Evolutionary conservation across 176 grass and related monocot species (phyloP).

Genomic region (Guadua angustifolia): DNA sequence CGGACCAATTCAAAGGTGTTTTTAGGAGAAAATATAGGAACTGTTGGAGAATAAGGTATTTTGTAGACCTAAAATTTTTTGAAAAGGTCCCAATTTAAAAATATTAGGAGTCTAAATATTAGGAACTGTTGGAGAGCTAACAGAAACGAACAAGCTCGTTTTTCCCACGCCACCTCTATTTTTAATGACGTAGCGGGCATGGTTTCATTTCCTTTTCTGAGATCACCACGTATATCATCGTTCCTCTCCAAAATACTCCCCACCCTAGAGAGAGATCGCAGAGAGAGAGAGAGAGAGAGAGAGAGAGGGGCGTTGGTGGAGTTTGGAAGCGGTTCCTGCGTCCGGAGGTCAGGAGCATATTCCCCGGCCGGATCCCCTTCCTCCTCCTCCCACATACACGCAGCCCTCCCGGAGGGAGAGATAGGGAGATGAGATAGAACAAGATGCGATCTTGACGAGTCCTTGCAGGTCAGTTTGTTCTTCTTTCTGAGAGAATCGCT

Average conservation of each 20-base stretch:
- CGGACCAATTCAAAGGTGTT: too few relatives aligned
- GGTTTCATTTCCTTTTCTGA: neutral
- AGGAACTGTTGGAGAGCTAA: too few relatives aligned
- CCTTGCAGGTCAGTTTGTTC: conserved; percentile 42
- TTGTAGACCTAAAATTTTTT: too few relatives aligned
- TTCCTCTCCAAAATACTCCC: conserved; percentile 23
- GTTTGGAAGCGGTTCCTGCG: conserved; percentile 16
- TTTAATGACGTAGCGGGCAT: neutral
- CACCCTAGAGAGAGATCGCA: neutral
- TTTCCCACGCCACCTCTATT: neutral
- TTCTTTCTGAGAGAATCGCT: neutral
- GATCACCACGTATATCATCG: conserved; percentile 22
- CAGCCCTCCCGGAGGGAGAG: conserved; percentile 1
- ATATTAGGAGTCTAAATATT: too few relatives aligned
- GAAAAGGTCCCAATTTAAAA: too few relatives aligned
- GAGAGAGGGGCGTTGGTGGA: conserved; percentile 20
- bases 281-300: neutral
- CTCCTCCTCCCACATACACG: conserved; percentile 43
- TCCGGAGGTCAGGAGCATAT: conserved; percentile 65
- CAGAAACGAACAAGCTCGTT: neutral
- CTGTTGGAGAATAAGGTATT: too few relatives aligned
- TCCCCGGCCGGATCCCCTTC: conserved; percentile 38
- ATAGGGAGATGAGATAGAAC: conserved; percentile 23
- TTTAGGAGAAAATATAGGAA: too few relatives aligned
- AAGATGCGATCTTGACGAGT: conserved; percentile 48